Evolutionary conservation across 1,284 basidiomycete species (phyloP), one percentile per base, ranked within the genome.

Genomic region (Cryptococcus sp.): DNA sequence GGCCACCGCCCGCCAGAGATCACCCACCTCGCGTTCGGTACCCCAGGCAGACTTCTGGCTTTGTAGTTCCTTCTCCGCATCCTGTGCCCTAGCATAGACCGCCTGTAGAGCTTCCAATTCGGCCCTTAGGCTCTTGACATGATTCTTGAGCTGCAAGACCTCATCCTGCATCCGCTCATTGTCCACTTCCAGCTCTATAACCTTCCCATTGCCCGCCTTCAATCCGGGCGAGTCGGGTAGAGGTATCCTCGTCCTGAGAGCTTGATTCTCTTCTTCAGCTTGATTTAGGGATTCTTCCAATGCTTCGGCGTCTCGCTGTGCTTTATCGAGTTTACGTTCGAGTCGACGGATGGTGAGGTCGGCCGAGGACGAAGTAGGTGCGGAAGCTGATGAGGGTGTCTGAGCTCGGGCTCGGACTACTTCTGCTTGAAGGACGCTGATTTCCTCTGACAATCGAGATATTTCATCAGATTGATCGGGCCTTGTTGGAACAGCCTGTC

Each of bases 271-370:
- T 24, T 61, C 55, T 13, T 60, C 61, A 36, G 55, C 56, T 48
- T 61, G 55, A 1, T 51, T 50, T 19, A 62, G 41, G 4, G 66
- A 49, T 16, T 63, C 55, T 18, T 59, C 52, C 4, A 64, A 50
- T 13, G 49, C 57, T 7, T 64, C 61, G 44, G 55, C 56, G 18
- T 62, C 57, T 14, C 64, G 53, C 1, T 51, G 19, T 1, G 57
- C 54, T 5, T 57, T 56, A 9, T 60, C 57, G 7, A 63, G 51
- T 45, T 66, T 60, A 32, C 61, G 57, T 42, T 60, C 57, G 16
- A 62, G 46, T 25, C 59, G 56, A 7, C 51, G 46, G 19, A 55
- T 28, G 3, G 50, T 52, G 3, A 22, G 28, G 28, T 61, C 59
- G 14, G 46, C 25, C 7, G 51, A 47, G 1, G 50, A 44, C 0